A percentile compares a stretch with the other conserved stretches of the same genome.
These are phyloP conservation scores for Neurospora terricola DNA, from an alignment of 495 filamentous ascomycete species.

Conservation along the genomic window DNA sequence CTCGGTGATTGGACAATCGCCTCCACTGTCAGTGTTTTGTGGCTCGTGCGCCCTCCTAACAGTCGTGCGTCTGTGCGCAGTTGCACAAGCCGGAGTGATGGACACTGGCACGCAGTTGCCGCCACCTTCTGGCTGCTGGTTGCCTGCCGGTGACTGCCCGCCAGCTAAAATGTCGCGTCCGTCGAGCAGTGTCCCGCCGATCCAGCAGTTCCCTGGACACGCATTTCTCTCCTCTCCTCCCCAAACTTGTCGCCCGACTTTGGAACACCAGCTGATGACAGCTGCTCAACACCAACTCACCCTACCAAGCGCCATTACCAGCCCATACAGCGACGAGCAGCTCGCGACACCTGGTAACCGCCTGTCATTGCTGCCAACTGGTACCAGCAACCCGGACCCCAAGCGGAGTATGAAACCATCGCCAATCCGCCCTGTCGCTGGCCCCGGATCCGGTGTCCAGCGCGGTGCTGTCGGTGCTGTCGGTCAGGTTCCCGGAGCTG, in stretches of 20 bases:
- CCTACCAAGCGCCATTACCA: constrained; percentile 4
- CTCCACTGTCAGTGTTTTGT: not conserved
- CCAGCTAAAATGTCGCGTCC: not conserved
- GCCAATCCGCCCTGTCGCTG: constrained; percentile 9
- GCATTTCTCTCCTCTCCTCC: not conserved
- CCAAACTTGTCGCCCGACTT: not conserved
- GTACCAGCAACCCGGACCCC: not conserved
- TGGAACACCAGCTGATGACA: constrained; percentile 24
- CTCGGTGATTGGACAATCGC: not conserved
- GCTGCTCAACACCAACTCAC: constrained; percentile 17
- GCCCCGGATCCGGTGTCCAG: not conserved
- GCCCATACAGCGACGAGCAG: constrained; percentile 1
- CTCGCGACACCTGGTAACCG: constrained; percentile 1
- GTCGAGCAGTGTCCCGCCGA: not conserved
- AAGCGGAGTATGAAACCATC: constrained; percentile 17
- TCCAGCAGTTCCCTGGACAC: not conserved
- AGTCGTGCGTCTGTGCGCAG: not conserved
- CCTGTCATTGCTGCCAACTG: not conserved
- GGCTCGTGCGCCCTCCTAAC: not conserved
- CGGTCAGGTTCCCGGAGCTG: not conserved
- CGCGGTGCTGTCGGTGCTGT: not conserved
- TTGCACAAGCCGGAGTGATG: not conserved
- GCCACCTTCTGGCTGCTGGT: not conserved
- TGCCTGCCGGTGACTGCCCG: not conserved
- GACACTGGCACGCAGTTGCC: not conserved